phyloP scores from a whole-genome alignment of 495 filamentous ascomycete genomes.

The Cudoniella acicularis region DNA sequence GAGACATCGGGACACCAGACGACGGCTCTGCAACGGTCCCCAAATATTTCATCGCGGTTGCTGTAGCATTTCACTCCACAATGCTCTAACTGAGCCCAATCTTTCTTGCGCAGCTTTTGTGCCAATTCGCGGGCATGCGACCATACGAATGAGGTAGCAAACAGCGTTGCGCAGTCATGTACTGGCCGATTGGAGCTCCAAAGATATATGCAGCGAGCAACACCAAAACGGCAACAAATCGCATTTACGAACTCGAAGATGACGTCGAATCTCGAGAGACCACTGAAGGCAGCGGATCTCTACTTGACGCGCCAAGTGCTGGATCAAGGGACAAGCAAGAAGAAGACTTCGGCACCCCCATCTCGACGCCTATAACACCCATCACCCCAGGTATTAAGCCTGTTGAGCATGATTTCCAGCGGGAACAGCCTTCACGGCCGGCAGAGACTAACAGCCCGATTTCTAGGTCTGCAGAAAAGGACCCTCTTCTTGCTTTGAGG shows the following conservation, averaged over 20 bases:
- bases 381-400: constrained; percentile 48
- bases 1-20: no score
- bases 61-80: not conserved
- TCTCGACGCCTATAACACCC: constrained; percentile 30
- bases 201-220: constrained; percentile 74
- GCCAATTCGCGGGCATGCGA: constrained; percentile 25
- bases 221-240: constrained; percentile 47
- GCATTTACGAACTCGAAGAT: constrained; percentile 35
- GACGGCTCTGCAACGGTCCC: not conserved
- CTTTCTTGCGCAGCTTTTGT: constrained; percentile 4
- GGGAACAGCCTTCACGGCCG: constrained; percentile 15
- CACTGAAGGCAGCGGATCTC: constrained; percentile 32
- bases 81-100: not conserved
- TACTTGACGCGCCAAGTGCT: constrained; percentile 24
- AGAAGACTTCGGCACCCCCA: constrained; percentile 5
- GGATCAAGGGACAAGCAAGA: constrained; percentile 6
- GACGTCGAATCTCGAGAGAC: constrained; percentile 34
- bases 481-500: constrained; percentile 68
- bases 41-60: not conserved
- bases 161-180: constrained; percentile 62
- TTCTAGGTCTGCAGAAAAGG: constrained; percentile 32
- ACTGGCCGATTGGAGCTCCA: constrained; percentile 93
- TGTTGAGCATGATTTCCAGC: constrained; percentile 44
- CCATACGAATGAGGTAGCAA: constrained; percentile 24
- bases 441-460: constrained; percentile 14